These are phyloP conservation scores for Aspergillus incahuasiensis DNA, from an alignment of 495 filamentous ascomycete genomes.

Conservation along the genomic window DNA sequence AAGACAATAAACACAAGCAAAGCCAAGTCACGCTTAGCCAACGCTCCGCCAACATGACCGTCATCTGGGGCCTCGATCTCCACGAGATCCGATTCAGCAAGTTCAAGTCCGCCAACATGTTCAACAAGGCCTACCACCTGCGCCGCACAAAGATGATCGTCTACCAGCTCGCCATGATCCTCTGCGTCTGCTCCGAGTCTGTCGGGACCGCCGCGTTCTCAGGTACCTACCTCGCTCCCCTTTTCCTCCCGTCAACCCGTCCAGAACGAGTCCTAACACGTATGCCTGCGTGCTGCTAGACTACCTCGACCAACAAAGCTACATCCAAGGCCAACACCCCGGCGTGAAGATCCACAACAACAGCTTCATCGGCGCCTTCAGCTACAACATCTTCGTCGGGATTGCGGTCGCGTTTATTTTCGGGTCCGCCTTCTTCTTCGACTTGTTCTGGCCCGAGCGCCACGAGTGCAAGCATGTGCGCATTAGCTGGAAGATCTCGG, in stretches of 20 bases:
- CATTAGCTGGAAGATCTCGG: constrained; percentile 44
- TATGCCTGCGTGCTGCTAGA: constrained; percentile 20
- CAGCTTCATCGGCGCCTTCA: constrained; percentile 42
- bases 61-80: constrained; percentile 51
- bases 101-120: constrained; percentile 49
- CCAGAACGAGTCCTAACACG: not conserved
- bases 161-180: constrained; percentile 50
- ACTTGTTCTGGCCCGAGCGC: constrained; percentile 50
- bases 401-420: constrained; percentile 51
- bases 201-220: constrained; percentile 46
- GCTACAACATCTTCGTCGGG: constrained; percentile 51
- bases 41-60: constrained; percentile 24
- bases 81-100: constrained; percentile 47
- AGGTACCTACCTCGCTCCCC: constrained; percentile 23
- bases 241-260: not conserved
- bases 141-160: constrained; percentile 50
- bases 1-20: too few relatives aligned
- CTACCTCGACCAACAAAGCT: constrained; percentile 44
- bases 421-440: constrained; percentile 51
- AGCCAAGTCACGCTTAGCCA: not conserved
- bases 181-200: constrained; percentile 48
- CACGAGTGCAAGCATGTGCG: constrained; percentile 38
- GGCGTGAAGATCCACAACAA: constrained; percentile 39
- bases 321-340: constrained; percentile 27
- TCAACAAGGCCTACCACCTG: constrained; percentile 43